A percentile compares a stretch with the other conserved stretches of the same genome.
Evolutionary conservation across 352 stramenopile genomes (phyloP).

Genomic region (Phytopythium ostracodes): DNA sequence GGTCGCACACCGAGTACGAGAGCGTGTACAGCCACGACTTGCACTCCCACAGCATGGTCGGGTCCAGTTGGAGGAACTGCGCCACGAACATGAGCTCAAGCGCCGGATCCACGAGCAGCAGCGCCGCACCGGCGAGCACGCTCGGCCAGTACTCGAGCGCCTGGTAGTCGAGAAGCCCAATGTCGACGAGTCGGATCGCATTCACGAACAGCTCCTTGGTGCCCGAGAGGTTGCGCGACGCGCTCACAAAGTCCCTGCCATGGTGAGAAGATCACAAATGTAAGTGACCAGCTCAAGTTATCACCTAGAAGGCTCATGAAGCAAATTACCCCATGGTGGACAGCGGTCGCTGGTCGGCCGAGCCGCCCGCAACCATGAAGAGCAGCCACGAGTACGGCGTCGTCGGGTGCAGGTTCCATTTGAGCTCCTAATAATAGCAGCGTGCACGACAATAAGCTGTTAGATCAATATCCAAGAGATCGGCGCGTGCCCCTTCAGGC

Average conservation of each 20-base stretch:
- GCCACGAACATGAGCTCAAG: constrained; percentile 79
- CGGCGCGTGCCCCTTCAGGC: not conserved
- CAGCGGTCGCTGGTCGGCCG: constrained; percentile 50
- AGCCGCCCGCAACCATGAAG: constrained; percentile 69
- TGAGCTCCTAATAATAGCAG: constrained; percentile 48
- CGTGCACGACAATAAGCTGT: not conserved
- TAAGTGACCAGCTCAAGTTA: not conserved
- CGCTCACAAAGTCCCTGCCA: constrained; percentile 59
- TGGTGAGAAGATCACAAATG: not conserved
- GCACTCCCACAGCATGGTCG: constrained; percentile 76
- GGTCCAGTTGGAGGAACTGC: constrained; percentile 76
- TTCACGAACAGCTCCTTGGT: constrained; percentile 73
- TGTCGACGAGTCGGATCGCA: constrained; percentile 66
- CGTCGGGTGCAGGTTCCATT: constrained; percentile 80
- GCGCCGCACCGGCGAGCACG: constrained; percentile 62
- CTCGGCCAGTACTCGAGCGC: constrained; percentile 74
- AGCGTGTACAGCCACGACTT: constrained; percentile 71
- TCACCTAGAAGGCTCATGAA: not conserved
- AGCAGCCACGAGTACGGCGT: constrained; percentile 72
- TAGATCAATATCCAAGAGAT: not conserved
- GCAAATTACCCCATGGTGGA: constrained; percentile 70
- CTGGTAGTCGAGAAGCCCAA: constrained; percentile 73
- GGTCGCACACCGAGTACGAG: constrained; percentile 50
- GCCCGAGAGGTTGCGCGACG: constrained; percentile 46
- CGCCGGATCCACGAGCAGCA: constrained; percentile 62